Evolutionary conservation across 2,329 filamentous ascomycete species (phyloP).

Genomic region (Pseudogymnoascus sp.): DNA sequence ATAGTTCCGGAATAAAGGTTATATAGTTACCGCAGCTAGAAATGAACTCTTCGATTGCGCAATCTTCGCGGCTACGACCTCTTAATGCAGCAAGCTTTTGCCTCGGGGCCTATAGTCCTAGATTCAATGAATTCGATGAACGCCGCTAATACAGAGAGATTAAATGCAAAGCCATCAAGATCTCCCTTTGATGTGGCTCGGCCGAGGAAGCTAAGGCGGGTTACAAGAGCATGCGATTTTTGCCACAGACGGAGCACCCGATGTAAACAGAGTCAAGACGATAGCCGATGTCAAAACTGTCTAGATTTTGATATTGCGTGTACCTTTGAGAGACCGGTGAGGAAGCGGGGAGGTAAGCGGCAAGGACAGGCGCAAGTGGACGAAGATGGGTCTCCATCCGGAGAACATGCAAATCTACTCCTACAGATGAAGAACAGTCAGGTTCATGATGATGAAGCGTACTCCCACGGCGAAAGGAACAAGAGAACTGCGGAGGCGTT

Average conservation of each 20-base stretch:
- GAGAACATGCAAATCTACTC: constrained; percentile 1
- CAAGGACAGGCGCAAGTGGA: constrained; percentile 1
- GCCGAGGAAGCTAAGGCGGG: constrained; percentile 7
- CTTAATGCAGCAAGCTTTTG: neutral
- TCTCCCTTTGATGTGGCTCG: neutral
- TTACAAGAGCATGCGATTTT: constrained; percentile 33
- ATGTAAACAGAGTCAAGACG: constrained; percentile 32
- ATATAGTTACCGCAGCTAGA: neutral
- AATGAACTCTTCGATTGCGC: neutral
- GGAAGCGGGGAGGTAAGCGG: constrained; percentile 28
- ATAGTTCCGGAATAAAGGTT: neutral
- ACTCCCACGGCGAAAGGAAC: neutral
- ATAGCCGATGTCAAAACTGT: constrained; percentile 40
- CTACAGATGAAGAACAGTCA: neutral
- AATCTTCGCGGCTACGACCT: neutral
- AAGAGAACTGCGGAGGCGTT: neutral
- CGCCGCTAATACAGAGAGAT: neutral
- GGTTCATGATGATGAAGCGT: neutral
- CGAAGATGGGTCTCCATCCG: neutral
- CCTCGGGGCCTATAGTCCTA: neutral
- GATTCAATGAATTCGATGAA: neutral
- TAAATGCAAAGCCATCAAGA: neutral
- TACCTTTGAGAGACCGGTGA: constrained; percentile 38
- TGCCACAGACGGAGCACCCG: constrained; percentile 41
- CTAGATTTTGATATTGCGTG: constrained; percentile 41